These are phyloP conservation scores for Piper betle DNA, from an alignment of 164 flowering plant genomes.

Conservation along the genomic window DNA sequence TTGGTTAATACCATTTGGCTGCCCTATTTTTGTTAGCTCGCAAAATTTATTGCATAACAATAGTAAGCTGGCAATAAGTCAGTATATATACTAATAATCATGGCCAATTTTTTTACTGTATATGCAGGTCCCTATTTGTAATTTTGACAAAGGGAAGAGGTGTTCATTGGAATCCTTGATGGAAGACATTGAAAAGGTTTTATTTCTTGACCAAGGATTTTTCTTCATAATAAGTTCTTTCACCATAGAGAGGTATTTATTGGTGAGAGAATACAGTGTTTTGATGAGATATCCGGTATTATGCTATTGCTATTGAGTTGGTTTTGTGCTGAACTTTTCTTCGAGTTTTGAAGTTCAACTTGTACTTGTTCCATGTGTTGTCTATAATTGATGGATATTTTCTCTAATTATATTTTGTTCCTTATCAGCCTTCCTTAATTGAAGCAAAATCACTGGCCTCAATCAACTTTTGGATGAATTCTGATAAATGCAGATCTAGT, in stretches of 20 bases:
- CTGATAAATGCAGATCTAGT: slow-evolving; percentile 59
- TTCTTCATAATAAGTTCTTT: background rate
- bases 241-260: background rate
- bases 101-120: background rate
- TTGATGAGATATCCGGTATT: background rate
- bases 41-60: no score
- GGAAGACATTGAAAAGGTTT: slow-evolving; percentile 56
- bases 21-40: background rate
- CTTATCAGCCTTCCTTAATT: slow-evolving; percentile 54
- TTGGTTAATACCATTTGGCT: no score
- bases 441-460: slow-evolving; percentile 45
- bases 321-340: no score
- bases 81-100: background rate
- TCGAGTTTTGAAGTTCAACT: no score
- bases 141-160: slow-evolving; percentile 39
- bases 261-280: background rate
- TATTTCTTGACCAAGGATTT: slow-evolving; percentile 6
- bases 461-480: slow-evolving; percentile 92
- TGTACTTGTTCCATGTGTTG: background rate
- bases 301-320: background rate
- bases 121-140: slow-evolving; percentile 59
- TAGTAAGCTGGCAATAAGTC: background rate
- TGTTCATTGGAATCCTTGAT: slow-evolving; percentile 44
- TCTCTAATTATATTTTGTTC: no score
- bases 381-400: background rate